Conservation (phyloP, 2,329 filamentous ascomycete species). For the Cyphellophora attinorum region DNA sequence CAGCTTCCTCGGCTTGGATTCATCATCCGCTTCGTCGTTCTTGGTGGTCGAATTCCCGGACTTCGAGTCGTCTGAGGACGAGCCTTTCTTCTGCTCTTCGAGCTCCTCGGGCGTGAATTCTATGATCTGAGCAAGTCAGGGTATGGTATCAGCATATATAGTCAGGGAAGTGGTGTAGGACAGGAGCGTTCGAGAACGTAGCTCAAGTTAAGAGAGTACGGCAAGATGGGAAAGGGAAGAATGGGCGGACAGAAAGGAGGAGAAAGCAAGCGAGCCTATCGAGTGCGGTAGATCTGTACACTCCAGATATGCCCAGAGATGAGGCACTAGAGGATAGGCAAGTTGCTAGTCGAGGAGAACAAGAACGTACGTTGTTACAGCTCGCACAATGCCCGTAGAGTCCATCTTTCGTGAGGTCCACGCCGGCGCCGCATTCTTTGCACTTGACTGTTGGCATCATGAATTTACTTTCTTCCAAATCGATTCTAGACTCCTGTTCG, state of each 20-base stretch:
- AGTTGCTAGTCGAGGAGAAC: not conserved
- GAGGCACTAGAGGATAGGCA: too few relatives aligned
- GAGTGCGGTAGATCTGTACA: not conserved
- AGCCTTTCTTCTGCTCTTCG: too few relatives aligned
- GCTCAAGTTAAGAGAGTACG: not conserved
- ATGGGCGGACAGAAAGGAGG: not conserved
- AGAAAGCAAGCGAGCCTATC: not conserved
- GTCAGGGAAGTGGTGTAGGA: too few relatives aligned
- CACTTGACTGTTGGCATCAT: conserved; percentile 10
- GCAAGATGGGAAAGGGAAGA: not conserved
- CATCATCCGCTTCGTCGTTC: too few relatives aligned
- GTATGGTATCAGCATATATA: too few relatives aligned
- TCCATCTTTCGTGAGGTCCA: conserved; percentile 16
- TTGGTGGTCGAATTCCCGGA: too few relatives aligned
- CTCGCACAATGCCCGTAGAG: conserved; percentile 17
- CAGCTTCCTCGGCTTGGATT: too few relatives aligned
- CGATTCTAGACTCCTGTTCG: not conserved
- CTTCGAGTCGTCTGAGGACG: too few relatives aligned
- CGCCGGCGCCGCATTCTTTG: conserved; percentile 13
- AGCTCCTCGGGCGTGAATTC: conserved; percentile 10
- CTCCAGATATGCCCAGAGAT: too few relatives aligned
- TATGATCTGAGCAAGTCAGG: too few relatives aligned
- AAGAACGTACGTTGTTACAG: conserved; percentile 7
- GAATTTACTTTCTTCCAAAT: conserved; percentile 1
- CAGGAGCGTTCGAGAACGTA: too few relatives aligned